Conservation (phyloP, 2,329 filamentous ascomycete species). For the Microdochium bolleyi region DNA sequence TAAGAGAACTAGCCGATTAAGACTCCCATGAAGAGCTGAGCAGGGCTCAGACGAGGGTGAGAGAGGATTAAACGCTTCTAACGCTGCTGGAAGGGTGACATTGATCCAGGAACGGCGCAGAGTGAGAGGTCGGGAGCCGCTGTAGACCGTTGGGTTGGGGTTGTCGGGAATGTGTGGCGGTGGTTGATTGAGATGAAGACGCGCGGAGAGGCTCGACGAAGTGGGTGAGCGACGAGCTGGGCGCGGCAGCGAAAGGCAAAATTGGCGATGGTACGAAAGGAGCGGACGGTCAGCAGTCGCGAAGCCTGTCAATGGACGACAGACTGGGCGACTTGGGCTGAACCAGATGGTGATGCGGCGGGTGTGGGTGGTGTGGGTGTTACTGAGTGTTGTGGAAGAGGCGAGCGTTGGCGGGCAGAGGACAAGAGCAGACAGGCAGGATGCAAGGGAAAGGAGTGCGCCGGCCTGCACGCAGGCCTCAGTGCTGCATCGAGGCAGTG, state of each 20-base stretch:
- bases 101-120: not conserved
- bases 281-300: conserved; percentile 53
- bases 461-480: no score
- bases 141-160: not conserved
- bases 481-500: not conserved
- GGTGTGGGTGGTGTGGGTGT: conserved; percentile 16
- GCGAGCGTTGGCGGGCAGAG: conserved; percentile 16
- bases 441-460: conserved; percentile 5
- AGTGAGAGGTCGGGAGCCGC: not conserved
- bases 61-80: not conserved
- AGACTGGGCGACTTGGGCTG: conserved; percentile 48
- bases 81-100: not conserved
- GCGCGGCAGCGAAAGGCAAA: conserved; percentile 10
- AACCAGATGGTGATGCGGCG: conserved; percentile 30
- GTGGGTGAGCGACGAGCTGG: not conserved
- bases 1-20: not conserved
- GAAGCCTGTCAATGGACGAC: conserved; percentile 27
- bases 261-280: conserved; percentile 28
- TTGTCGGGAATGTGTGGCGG: not conserved
- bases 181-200: not conserved
- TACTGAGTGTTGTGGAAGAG: conserved; percentile 20
- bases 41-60: not conserved
- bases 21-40: not conserved
- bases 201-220: not conserved
- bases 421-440: conserved; percentile 7